Evolutionary conservation across 2,329 filamentous ascomycete genomes (phyloP), one percentile per base, ranked within the genome.

Genomic region (Xylariaceae sp.): DNA sequence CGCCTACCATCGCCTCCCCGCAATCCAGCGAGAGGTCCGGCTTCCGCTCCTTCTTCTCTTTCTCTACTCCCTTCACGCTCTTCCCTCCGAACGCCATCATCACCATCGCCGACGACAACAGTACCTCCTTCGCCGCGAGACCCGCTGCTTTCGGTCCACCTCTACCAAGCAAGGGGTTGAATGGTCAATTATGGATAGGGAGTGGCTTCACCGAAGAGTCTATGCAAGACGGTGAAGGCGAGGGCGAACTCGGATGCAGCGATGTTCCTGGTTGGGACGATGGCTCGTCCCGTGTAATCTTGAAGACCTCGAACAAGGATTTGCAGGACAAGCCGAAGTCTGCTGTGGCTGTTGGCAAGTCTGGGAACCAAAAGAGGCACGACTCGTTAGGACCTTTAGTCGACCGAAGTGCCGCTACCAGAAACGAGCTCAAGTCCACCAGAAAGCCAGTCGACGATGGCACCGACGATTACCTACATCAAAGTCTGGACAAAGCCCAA

Each of bases 61-160:
- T 87, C 64, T 81, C 81, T 44, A 74, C 82, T 4, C 84, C 90
- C 1, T 87, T 90, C 50, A 89, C 88, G 16, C 80, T 98, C 17
- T 98, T 98, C 62, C 90, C 91, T 4, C 90, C 90, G 3, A 95
- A 93, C 50, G 93, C 93, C 36, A 87, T 94, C 56, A 96, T 98
- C 62, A 95, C 88, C 64, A 77, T 98, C 47, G 95, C 90, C 58
- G 89, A 97, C 65, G 93, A 98, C 66, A 98, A 98, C 65, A 95
- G 89, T 53, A 98, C 93, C 11, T 95, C 94, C 54, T 98, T 98
- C 68, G 76, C 95, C 41, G 90, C 93, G 33, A 78, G 93, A 37
- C 93, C 93, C 45, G 93, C 93, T 39, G 90, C 89, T 30, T 98
- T 97, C 67, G 93, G 93, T 1, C 89, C 93, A 4, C 69, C 78